These are phyloP conservation scores for Syzygium aqueum DNA, from an alignment of 345 rosid genomes.

Conservation along the genomic window DNA sequence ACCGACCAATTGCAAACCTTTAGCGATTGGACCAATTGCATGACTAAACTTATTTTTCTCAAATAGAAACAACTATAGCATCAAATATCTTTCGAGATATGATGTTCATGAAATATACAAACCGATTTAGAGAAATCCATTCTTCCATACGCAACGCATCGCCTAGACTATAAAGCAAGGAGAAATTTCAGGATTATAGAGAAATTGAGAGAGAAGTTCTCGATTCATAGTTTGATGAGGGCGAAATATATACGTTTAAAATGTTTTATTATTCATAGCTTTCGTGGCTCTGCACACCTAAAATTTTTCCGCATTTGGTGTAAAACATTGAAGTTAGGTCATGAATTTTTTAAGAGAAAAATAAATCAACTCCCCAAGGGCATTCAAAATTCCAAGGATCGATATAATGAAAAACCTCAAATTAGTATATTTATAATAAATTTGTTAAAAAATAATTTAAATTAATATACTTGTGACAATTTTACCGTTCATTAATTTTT, in stretches of 20 bases:
- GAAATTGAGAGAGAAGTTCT: neutral
- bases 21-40: rapidly evolving
- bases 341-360: neutral
- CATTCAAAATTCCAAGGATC: neutral
- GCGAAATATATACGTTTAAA: neutral
- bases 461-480: too few species aligned
- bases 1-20: neutral
- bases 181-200: neutral
- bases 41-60: rapidly evolving
- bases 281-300: neutral
- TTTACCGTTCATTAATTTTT: too few species aligned
- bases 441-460: too few species aligned
- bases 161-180: rapidly evolving
- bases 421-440: too few species aligned
- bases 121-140: neutral
- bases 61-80: too few species aligned
- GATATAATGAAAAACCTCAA: too few species aligned
- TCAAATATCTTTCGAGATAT: neutral
- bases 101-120: neutral
- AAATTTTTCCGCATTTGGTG: neutral
- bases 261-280: neutral
- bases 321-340: neutral
- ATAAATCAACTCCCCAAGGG: too few species aligned
- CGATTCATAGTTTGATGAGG: neutral
- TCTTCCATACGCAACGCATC: rapidly evolving